These are phyloP conservation scores for Tuber indicum DNA, from an alignment of 495 filamentous ascomycete species.

Conservation along the genomic window DNA sequence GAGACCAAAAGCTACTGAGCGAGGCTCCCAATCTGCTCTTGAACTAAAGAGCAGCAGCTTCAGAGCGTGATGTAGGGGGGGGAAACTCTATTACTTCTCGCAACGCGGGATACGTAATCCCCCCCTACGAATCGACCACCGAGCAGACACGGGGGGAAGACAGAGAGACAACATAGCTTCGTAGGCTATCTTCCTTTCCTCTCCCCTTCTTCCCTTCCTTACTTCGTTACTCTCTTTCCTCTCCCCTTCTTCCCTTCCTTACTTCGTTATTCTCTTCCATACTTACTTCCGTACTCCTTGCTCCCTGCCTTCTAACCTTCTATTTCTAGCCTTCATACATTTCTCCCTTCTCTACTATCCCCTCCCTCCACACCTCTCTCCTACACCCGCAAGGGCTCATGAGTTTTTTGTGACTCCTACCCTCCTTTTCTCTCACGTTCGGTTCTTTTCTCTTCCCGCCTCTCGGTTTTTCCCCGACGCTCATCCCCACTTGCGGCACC, in stretches of 20 bases:
- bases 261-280: background rate
- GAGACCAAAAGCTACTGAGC: background rate
- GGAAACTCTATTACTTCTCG: background rate
- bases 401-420: background rate
- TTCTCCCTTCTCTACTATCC: background rate
- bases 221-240: background rate
- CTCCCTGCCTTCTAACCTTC: background rate
- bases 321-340: background rate
- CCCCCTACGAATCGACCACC: background rate
- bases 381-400: background rate
- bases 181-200: background rate
- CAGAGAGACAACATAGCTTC: background rate
- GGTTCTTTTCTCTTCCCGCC: background rate
- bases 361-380: background rate
- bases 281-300: background rate
- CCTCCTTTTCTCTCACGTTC: background rate
- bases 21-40: background rate
- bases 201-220: background rate
- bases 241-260: background rate
- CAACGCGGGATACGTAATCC: background rate
- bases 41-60: background rate
- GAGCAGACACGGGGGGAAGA: background rate
- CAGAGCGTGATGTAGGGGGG: background rate
- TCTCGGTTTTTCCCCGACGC: no score
- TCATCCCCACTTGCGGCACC: no score